A percentile compares a stretch with the other conserved stretches of the same genome.
Conservation (phyloP, 768 basidiomycete species). For the Rhodocollybia butyracea region DNA sequence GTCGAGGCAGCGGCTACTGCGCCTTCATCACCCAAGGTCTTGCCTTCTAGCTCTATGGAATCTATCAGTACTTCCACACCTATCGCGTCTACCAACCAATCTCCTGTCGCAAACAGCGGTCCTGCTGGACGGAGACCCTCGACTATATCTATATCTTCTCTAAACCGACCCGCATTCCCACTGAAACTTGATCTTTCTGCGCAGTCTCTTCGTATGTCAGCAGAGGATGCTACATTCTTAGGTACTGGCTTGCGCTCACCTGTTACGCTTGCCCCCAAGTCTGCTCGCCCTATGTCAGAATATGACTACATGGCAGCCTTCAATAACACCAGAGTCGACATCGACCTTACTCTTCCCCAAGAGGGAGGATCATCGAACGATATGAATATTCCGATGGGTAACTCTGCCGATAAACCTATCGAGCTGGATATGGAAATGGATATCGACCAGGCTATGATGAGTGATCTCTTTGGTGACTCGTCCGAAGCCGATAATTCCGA, state of each 20-base stretch:
- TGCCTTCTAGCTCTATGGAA: background rate
- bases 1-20: constrained; percentile 22
- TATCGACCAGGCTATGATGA: constrained; percentile 60
- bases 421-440: constrained; percentile 78
- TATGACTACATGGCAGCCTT: constrained; percentile 69
- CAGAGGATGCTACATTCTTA: constrained; percentile 56
- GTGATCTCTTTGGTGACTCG: constrained; percentile 53
- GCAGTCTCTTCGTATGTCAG: constrained; percentile 57
- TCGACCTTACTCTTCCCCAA: constrained; percentile 56
- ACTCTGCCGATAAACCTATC: constrained; percentile 76
- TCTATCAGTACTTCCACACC: background rate
- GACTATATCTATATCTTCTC: constrained; percentile 75
- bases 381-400: constrained; percentile 42
- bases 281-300: constrained; percentile 63
- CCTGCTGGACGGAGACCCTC: constrained; percentile 59
- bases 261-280: constrained; percentile 78
- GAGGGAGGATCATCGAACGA: constrained; percentile 20
- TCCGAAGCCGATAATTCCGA: constrained; percentile 32
- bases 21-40: background rate
- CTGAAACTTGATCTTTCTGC: constrained; percentile 83
- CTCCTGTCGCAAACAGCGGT: constrained; percentile 11
- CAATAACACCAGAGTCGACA: constrained; percentile 39
- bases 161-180: constrained; percentile 68
- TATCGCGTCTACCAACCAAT: background rate
- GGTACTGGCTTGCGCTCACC: constrained; percentile 68